Base-by-base conservation (phyloP, 1,284 basidiomycete species). In the Ustilago xerochloae region DNA sequence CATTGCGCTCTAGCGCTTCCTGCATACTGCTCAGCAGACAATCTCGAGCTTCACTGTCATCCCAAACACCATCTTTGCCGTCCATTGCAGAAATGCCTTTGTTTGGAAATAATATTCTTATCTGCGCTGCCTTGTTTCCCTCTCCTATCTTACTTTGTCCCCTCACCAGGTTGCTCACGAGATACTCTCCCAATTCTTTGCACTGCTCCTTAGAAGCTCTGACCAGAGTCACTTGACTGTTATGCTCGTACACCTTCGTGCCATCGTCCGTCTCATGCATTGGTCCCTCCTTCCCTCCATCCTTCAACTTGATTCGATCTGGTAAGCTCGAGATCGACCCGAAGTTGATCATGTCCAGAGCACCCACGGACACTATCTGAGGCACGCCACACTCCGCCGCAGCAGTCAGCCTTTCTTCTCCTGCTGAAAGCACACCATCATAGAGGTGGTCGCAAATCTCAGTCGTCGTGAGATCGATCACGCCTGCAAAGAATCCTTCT, bases 311-410 rank as follows among this genome's bases (percentile, higher is more conserved):
- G 55, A 43, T 53, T 1, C 39, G 46, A 1, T 62, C 54, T 2
- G 71, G 65, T 9, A 74, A 38, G 13, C 53, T 62, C 3, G 36
- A n/a, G 10, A 65, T 13, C 6, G 58, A 51, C 18, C 71, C 71
- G 35, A 69, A 74, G n/a, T 74, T 74, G 62, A 74, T 69, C 66
- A 74, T 74, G 28, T 74, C 71, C 6, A 74, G 54, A 6, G 65
- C 71, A 6, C 71, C 71, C 10, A 69, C 58, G 6, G 65, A 69
- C 1, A 74, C 71, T 22, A 74, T 36, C 36, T 64, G 66, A 1
- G 71, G 65, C 0, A 74, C 41, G 6, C 33, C 58, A 12, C 24
- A 5, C 24, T 57, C 52, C 3, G 71, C 54, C 16, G 65, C 65
- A 9, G 71, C 66, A n/a, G 61, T 64, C 3, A 74, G 54, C 9